Conservation (phyloP, 495 filamentous ascomycete genomes). For the Trichocladium antarcticum region DNA sequence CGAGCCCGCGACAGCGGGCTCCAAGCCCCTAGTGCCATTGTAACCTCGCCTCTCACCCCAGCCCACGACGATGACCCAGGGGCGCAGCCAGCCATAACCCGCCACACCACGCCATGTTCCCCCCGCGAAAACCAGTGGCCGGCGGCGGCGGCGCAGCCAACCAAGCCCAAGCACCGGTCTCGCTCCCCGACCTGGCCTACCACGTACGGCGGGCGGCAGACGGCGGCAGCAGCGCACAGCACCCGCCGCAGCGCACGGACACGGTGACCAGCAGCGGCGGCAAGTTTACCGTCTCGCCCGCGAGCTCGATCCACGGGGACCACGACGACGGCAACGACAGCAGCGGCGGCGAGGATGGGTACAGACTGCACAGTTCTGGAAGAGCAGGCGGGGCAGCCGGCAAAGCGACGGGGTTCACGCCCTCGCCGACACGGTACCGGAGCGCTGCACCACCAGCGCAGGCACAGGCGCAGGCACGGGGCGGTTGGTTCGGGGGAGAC, state of each 20-base stretch:
- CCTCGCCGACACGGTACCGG: background rate
- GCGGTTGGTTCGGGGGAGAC: too few species aligned
- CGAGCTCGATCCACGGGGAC: slow-evolving; percentile 17
- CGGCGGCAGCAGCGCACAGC: background rate
- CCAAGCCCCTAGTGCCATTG: too few species aligned
- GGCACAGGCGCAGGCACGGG: too few species aligned
- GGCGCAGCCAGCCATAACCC: too few species aligned
- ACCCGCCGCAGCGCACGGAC: slow-evolving; percentile 7
- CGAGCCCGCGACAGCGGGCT: too few species aligned
- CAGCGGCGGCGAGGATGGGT: background rate
- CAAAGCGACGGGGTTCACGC: background rate
- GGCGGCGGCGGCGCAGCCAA: too few species aligned
- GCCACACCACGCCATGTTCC: too few species aligned
- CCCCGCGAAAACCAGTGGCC: too few species aligned
- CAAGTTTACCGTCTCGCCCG: slow-evolving; percentile 15
- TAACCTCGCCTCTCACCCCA: too few species aligned
- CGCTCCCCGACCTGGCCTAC: background rate
- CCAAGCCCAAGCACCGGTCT: too few species aligned
- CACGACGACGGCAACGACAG: slow-evolving; percentile 2
- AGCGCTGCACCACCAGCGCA: background rate
- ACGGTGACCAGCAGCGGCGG: slow-evolving; percentile 9
- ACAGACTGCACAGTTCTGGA: background rate
- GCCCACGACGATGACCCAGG: too few species aligned
- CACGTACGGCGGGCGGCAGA: background rate
- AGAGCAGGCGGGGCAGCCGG: background rate